A percentile compares a stretch with the other conserved stretches of the same genome.
Evolutionary conservation across 352 stramenopile genomes (phyloP).

Genomic region (Achlya hypogyna): DNA sequence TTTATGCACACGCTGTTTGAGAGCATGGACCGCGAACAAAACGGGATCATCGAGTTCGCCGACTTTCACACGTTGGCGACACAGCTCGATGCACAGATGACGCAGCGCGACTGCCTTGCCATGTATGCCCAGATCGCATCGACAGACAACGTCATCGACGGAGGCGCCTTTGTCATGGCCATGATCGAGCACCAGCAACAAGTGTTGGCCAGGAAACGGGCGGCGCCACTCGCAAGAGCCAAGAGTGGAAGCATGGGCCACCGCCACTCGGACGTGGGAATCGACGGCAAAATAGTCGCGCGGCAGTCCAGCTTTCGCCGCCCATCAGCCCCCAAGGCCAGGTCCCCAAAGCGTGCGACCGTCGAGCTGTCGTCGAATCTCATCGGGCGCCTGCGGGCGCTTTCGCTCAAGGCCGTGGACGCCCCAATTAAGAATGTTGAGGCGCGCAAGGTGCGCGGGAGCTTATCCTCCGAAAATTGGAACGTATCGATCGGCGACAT

Average conservation of each 20-base stretch:
- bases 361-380: background rate
- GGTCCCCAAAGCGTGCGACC: background rate
- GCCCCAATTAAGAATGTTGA: background rate
- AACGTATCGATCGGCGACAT: constrained; percentile 17
- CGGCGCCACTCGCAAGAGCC: background rate
- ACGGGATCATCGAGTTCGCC: constrained; percentile 58
- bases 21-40: constrained; percentile 55
- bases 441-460: background rate
- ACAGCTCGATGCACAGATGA: constrained; percentile 52
- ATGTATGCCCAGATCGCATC: constrained; percentile 57
- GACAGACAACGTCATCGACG: constrained; percentile 71
- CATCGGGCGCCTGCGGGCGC: background rate
- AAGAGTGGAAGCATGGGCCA: background rate
- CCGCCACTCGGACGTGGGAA: background rate
- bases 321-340: background rate
- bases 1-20: constrained; percentile 70
- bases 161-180: constrained; percentile 64
- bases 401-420: background rate
- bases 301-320: background rate
- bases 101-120: constrained; percentile 42
- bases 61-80: constrained; percentile 49
- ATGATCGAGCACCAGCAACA: constrained; percentile 66
- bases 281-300: background rate
- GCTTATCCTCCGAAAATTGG: constrained; percentile 15
- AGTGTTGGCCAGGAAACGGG: constrained; percentile 34